phyloP scores from a whole-genome alignment of 495 filamentous ascomycete genomes.

The Talaromyces adpressus region DNA sequence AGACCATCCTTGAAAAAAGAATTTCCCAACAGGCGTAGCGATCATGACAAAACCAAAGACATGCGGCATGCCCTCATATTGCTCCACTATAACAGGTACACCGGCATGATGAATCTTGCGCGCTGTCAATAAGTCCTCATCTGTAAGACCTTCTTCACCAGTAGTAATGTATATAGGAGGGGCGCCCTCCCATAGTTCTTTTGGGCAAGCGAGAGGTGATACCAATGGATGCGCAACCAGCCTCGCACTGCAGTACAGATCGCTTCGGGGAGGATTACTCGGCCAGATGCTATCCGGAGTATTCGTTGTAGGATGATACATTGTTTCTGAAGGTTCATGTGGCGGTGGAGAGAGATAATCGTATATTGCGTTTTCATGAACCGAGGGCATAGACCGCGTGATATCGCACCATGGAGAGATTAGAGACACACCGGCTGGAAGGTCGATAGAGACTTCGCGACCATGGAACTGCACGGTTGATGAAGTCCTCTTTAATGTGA shows the following conservation, averaged over 20 bases:
- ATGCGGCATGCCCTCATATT: conserved; percentile 88
- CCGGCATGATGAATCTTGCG: conserved; percentile 51
- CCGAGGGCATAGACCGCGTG: conserved; percentile 65
- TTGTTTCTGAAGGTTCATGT: conserved; percentile 21
- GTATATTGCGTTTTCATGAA: conserved; percentile 51
- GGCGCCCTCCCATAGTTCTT: conserved; percentile 54
- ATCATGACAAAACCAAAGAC: conserved; percentile 64
- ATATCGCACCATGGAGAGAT: conserved; percentile 75
- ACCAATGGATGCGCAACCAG: conserved; percentile 69
- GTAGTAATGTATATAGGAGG: conserved; percentile 67
- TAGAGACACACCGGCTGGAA: conserved; percentile 63
- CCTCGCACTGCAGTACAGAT: conserved; percentile 59
- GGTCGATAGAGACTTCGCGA: conserved; percentile 46
- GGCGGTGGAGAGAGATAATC: conserved; percentile 61
- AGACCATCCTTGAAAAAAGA: conserved; percentile 50
- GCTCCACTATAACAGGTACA: conserved; percentile 59
- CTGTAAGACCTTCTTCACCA: conserved; percentile 75
- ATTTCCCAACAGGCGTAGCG: conserved; percentile 33
- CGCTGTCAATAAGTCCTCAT: conserved; percentile 62
- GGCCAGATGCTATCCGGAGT: conserved; percentile 67
- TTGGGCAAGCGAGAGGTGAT: conserved; percentile 52
- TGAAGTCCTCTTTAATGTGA: conserved; percentile 56
- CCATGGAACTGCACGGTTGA: conserved; percentile 59
- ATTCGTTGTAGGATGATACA: conserved; percentile 19
- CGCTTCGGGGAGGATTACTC: conserved; percentile 54